These are phyloP conservation scores for Arthrobotrys musiformis DNA, from an alignment of 2,329 filamentous ascomycete species.

Conservation along the genomic window DNA sequence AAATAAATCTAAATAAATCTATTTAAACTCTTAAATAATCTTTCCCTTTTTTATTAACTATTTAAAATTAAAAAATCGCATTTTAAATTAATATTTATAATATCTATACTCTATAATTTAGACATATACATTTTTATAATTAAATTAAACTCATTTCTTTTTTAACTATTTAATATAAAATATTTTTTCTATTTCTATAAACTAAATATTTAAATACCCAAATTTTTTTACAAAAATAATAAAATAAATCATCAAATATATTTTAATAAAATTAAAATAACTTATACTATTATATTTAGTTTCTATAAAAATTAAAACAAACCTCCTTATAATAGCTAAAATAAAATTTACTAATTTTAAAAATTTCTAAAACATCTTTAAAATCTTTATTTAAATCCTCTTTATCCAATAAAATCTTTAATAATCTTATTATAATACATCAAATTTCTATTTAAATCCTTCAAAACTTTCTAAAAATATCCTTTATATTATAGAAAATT, in stretches of 20 bases:
- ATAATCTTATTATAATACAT: background rate
- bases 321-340: background rate
- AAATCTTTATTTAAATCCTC: background rate
- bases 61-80: conserved; percentile 4
- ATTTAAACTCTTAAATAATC: background rate
- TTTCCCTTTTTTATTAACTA: background rate
- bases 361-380: background rate
- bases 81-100: conserved; percentile 15
- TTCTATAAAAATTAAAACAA: background rate
- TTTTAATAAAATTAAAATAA: conserved; percentile 2
- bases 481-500: background rate
- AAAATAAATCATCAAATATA: background rate
- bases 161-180: conserved; percentile 8
- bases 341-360: background rate
- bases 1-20: background rate
- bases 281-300: background rate
- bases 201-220: too few relatives aligned
- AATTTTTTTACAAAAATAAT: background rate
- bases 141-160: conserved; percentile 7
- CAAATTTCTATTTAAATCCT: background rate
- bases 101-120: conserved; percentile 2
- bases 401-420: background rate
- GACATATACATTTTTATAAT: conserved; percentile 7
- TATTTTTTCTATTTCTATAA: background rate
- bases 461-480: background rate